Base-by-base conservation (phyloP, 148 eudicot species). In the Nepenthes mirabilis region DNA sequence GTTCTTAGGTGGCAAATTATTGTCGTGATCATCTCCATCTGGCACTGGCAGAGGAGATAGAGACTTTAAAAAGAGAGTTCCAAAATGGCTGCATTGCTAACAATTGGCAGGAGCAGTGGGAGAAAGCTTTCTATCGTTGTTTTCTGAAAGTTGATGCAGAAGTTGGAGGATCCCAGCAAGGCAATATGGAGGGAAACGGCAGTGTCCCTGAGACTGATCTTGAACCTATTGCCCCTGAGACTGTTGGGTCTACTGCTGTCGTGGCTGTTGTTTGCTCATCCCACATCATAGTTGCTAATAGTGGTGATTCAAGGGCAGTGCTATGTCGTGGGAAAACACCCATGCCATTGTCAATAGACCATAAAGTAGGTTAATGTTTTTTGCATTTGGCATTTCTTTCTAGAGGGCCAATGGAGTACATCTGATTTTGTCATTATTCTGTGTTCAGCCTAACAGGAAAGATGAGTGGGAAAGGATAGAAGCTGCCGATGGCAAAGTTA, bases 281-380 rank as follows among this genome's bases (percentile, higher is more conserved):
- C 14, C 90, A 84, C 66, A 72, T 84, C 37, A 65, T 84, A 52
- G 86, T 84, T 73, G 82, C 89, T 40, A 83, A 83, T 48, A 78
- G 85, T 43, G 89, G 89, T 59, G 89, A 83, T 68, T 84, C 90
- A n/a, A 76, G 90, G 64, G 90, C 90, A 13, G 86, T 84, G 58
- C 90, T 84, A 11, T 84, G 77, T 59, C 90, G 90, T 61, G 90
- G 82, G 61, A 84, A 84, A 74, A 77, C 77, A 68, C 74, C 86
- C 13, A 71, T 78, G 59, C 67, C 86, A 45, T 70, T 84, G 55
- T 84, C 89, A 1, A 57, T 65, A 13, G 89, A 83, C 74, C 89
- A 83, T 61, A 84, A 84, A 63, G 90, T 80, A 77, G 63, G 71
- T 47, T 56, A 36, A 33, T 58, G 2, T 11, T 2, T 2, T 55